Percentiles rank a stretch among this genome's conserved stretches.
phyloP scores from a whole-genome alignment of 768 basidiomycete species.

The Russula abietina region DNA sequence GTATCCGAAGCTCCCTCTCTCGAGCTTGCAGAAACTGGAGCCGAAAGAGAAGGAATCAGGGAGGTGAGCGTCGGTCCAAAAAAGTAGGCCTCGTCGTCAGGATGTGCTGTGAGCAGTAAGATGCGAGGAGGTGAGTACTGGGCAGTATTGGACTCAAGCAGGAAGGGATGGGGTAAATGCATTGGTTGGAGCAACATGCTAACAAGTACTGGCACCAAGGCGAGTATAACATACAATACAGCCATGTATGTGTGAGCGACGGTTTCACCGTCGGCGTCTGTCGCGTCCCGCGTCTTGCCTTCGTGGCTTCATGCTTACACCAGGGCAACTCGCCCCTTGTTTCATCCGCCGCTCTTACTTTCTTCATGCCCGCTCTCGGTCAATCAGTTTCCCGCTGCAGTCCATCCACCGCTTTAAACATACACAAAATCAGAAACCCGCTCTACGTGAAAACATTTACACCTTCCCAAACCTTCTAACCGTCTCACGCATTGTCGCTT shows the following conservation, averaged over 20 bases:
- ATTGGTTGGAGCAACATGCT: conserved; percentile 6
- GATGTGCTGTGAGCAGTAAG: conserved; percentile 83
- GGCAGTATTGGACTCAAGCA: not conserved
- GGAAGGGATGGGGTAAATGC: not conserved
- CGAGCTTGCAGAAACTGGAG: not conserved
- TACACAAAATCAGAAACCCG: conserved; percentile 19
- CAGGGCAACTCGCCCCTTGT: not conserved
- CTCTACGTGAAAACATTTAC: conserved; percentile 81
- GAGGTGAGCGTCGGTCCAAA: conserved; percentile 78
- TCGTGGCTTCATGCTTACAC: not conserved
- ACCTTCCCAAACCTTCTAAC: conserved; percentile 92
- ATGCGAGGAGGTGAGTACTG: conserved; percentile 29
- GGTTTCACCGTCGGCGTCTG: no score
- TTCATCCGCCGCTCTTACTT: conserved; percentile 6
- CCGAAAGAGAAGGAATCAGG: conserved; percentile 31
- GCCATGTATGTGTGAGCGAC: conserved; percentile 1
- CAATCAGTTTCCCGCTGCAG: not conserved
- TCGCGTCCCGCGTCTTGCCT: not conserved
- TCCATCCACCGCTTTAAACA: conserved; percentile 12
- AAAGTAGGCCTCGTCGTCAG: conserved; percentile 93
- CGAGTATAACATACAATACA: conserved; percentile 10
- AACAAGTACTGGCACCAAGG: conserved; percentile 4
- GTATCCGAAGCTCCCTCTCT: not conserved
- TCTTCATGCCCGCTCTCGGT: conserved; percentile 4
- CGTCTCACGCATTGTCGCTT: conserved; percentile 77